These are phyloP conservation scores for Takakia lepidozioides DNA, from an alignment of 225 moss, liverwort and hornwort genomes.

Conservation along the genomic window DNA sequence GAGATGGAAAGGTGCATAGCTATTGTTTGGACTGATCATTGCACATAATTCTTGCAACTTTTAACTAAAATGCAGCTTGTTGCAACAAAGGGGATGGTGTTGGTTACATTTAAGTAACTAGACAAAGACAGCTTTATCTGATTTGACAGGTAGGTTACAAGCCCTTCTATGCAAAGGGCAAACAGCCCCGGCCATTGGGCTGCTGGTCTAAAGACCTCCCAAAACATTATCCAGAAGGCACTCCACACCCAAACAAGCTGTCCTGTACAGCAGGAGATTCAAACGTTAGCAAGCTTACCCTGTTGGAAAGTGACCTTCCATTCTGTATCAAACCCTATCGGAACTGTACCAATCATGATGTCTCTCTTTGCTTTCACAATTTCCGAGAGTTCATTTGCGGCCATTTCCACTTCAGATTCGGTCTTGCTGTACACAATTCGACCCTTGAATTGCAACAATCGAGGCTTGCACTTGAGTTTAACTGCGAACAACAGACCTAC, in stretches of 20 bases:
- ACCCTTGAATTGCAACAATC: conserved; percentile 53
- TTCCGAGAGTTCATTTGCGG: conserved; percentile 42
- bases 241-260: not conserved
- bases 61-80: no score
- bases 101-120: no score
- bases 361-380: conserved; percentile 31
- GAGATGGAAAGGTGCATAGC: no score
- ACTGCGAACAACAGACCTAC: conserved; percentile 24
- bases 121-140: no score
- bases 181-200: no score
- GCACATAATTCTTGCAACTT: no score
- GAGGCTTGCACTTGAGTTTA: conserved; percentile 30
- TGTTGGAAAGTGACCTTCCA: conserved; percentile 59
- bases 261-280: not conserved
- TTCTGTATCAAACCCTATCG: conserved; percentile 72
- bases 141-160: no score
- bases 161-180: no score
- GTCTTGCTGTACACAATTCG: conserved; percentile 74
- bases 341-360: conserved; percentile 23
- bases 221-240: conserved; percentile 5
- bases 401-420: conserved; percentile 49
- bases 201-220: no score
- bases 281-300: conserved; percentile 18
- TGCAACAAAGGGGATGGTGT: no score
- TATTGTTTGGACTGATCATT: no score